A percentile compares a stretch with the other conserved stretches of the same genome.
phyloP scores from a whole-genome alignment of 78 protist species.

The Dictyostelium capitatum region DNA sequence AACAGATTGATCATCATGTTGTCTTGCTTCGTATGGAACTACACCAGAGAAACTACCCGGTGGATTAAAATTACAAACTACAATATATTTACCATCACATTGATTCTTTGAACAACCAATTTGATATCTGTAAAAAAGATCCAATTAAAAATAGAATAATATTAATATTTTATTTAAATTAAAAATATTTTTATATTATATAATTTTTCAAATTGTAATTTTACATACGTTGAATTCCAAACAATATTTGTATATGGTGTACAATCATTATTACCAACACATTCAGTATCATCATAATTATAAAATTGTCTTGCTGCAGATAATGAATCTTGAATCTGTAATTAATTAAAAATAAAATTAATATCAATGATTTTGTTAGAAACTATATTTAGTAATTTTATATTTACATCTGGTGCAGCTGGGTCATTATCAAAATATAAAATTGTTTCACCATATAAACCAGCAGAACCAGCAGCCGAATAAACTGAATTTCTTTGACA shows the following conservation, averaged over 20 bases:
- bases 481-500: conserved; percentile 10
- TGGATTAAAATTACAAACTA: conserved; percentile 66
- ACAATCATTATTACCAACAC: conserved; percentile 40
- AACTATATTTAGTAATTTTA: not conserved
- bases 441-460: conserved; percentile 31
- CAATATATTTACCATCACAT: conserved; percentile 20
- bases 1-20: not conserved
- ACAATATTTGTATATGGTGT: conserved; percentile 52
- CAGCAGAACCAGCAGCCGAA: conserved; percentile 7
- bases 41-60: conserved; percentile 65
- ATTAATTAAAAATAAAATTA: not conserved
- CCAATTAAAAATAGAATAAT: not conserved
- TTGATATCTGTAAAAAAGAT: not conserved
- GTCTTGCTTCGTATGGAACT: conserved; percentile 48
- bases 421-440: conserved; percentile 18
- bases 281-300: conserved; percentile 52
- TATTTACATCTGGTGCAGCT: not conserved
- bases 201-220: too few species aligned
- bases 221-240: conserved; percentile 34
- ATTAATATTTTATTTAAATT: not conserved
- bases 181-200: not conserved
- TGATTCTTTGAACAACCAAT: conserved; percentile 28
- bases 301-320: not conserved
- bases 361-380: not conserved
- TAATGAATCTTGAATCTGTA: conserved; percentile 10